Base-by-base conservation (phyloP, 257 asterid species). In the Anisodus acutangulus region DNA sequence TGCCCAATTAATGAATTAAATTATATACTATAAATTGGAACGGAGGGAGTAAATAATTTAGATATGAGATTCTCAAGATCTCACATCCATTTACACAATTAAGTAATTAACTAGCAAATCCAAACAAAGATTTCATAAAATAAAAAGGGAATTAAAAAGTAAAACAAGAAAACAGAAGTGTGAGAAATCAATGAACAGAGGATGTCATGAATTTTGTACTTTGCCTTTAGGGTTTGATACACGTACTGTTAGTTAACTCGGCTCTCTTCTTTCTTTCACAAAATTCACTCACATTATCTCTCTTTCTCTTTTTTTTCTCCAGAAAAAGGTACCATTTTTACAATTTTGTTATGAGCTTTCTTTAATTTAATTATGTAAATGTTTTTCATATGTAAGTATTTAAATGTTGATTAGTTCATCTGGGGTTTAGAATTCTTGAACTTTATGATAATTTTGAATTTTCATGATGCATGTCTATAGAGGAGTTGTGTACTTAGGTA, bases 151-250 rank as follows among this genome's bases (percentile, higher is more conserved):
- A 35, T 51, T 22, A 26, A 26, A 47, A 55, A 57, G 19, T 31
- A 39, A 80, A 72, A 59, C 58, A 83, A 66, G 35, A 43, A 53
- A n/a, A n/a, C 31, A 76, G 59, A 7, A 22, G 43, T 19, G 55
- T 47, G 43, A 69, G 26, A 51, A 66, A 53, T 60, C 85, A 67
- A 72, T 70, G 51, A 69, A 41, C 82, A 72, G 70, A 22, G 85
- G 57, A 81, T 47, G 71, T 58, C 57, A 41, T 57, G 59, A 57
- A 86, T 80, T 47, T 85, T 22, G 84, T 81, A 17, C 83, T 85
- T 82, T 22, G 83, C 86, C 66, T 83, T 84, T 80, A 89, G 89
- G 91, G 87, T 83, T 87, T 22, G 26, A 22, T 22, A 22, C 26
- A 22, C 91, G 16, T 57, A 16, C 45, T 58, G 74, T 58, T 43